Percentiles rank a stretch among this genome's conserved stretches.
Evolutionary conservation across 768 basidiomycete species (phyloP).

Genomic region (Coprinopsis cinerea): DNA sequence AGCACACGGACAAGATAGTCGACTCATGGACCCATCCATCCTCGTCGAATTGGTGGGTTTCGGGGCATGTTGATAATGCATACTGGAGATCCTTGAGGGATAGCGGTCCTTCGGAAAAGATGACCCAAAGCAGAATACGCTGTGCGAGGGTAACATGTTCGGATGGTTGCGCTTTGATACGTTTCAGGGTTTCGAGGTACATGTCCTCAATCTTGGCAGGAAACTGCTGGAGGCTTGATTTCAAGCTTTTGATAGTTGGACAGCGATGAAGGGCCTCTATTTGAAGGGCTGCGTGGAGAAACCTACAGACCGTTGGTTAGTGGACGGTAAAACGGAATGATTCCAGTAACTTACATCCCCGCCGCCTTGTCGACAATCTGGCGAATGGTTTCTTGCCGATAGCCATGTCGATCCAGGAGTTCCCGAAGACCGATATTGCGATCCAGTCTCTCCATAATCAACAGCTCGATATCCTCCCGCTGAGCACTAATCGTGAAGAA

Average conservation of each 20-base stretch:
- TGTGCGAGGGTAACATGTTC: background rate
- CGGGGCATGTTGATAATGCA: constrained; percentile 1
- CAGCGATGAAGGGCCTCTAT: too few relatives aligned
- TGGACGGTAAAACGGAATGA: background rate
- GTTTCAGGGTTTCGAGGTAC: background rate
- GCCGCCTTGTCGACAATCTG: background rate
- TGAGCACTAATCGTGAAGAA: background rate
- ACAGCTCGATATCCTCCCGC: background rate
- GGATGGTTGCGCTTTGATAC: background rate
- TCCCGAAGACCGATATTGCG: background rate
- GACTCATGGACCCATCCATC: background rate
- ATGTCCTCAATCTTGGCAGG: background rate
- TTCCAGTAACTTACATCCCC: background rate
- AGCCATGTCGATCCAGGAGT: background rate
- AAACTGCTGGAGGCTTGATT: background rate
- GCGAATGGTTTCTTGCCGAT: background rate
- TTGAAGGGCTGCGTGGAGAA: background rate
- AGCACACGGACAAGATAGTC: background rate
- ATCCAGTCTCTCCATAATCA: background rate
- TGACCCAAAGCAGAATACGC: background rate
- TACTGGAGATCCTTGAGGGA: constrained; percentile 8
- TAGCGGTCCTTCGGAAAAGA: background rate
- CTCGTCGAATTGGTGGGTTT: background rate
- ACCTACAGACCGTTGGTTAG: background rate
- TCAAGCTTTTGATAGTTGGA: background rate